Percentiles rank a stretch among this genome's conserved stretches.
phyloP scores from a whole-genome alignment of 2,329 filamentous ascomycete species.

The Ciborinia camelliae region DNA sequence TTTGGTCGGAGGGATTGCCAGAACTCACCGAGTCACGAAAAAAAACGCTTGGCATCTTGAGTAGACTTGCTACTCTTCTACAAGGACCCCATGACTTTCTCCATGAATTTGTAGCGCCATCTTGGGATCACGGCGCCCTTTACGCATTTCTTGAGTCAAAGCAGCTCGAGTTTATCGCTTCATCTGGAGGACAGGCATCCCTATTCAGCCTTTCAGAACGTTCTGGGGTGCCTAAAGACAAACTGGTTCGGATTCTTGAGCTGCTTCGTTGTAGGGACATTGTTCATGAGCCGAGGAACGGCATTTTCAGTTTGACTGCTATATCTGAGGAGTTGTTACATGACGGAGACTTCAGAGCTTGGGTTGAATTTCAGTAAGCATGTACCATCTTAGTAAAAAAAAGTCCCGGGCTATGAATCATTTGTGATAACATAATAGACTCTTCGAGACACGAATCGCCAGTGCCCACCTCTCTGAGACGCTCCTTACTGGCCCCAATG shows the following conservation, averaged over 20 bases:
- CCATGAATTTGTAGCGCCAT: neutral
- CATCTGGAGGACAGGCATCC: neutral
- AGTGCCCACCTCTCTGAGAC: neutral
- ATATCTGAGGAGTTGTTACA: slow-evolving; percentile 4
- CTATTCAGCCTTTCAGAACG: neutral
- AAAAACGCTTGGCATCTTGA: slow-evolving; percentile 4
- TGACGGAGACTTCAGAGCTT: slow-evolving; percentile 2
- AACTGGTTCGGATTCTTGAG: neutral
- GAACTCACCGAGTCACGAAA: neutral
- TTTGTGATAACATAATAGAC: neutral
- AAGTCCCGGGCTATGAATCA: neutral
- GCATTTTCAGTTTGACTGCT: neutral
- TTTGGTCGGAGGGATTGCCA: neutral
- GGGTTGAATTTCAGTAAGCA: slow-evolving; percentile 4
- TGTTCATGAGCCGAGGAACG: neutral
- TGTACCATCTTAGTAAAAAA: neutral
- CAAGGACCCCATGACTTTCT: slow-evolving; percentile 1
- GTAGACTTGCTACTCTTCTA: slow-evolving; percentile 1
- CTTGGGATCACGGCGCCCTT: slow-evolving; percentile 1
- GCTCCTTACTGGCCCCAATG: neutral
- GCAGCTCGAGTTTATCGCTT: neutral
- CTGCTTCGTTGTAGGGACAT: neutral
- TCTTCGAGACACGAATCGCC: neutral
- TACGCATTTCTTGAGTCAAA: slow-evolving; percentile 2
- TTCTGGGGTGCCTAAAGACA: neutral